These are phyloP conservation scores for Gynostemma pentaphyllum DNA, from an alignment of 306 rosid species.

Conservation along the genomic window DNA sequence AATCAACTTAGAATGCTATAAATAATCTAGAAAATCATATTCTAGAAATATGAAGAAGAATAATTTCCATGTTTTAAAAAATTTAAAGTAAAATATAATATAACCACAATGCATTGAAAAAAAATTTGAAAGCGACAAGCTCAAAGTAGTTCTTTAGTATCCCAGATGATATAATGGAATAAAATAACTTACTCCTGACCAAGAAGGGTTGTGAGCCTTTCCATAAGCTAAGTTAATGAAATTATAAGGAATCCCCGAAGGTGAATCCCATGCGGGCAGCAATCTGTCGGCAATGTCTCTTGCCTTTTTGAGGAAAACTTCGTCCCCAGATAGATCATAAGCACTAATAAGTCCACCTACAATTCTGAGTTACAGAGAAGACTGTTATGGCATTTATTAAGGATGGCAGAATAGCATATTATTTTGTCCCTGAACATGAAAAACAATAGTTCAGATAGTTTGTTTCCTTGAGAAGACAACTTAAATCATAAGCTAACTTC, in stretches of 20 bases:
- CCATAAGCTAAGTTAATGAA: slow-evolving; percentile 75
- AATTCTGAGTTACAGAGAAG: slow-evolving; percentile 48
- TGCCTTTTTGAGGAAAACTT: slow-evolving; percentile 77
- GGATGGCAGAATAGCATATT: not conserved
- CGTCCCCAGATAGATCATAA: slow-evolving; percentile 85
- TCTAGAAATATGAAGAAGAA: not conserved
- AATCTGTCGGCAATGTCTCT: slow-evolving; percentile 84
- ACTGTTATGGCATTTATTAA: not conserved
- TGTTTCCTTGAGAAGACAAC: not conserved
- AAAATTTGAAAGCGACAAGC: not conserved
- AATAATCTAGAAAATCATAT: not conserved
- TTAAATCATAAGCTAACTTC: slow-evolving; percentile 43
- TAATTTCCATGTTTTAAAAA: not conserved
- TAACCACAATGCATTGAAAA: not conserved
- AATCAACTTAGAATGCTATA: slow-evolving; percentile 5
- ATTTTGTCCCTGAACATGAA: not conserved
- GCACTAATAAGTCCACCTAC: slow-evolving; percentile 97
- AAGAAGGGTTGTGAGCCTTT: slow-evolving; percentile 60
- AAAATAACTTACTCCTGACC: slow-evolving; percentile 71
- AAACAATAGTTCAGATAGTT: not conserved
- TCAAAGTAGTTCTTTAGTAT: not conserved
- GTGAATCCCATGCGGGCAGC: slow-evolving; percentile 91
- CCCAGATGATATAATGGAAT: not conserved
- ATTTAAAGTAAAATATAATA: too few species aligned
- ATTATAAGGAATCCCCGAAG: slow-evolving; percentile 83